Percentiles rank a stretch among this genome's conserved stretches.
Evolutionary conservation across 805 yeast genomes (phyloP).

Genomic region (Kluyveromyces lactis): DNA sequence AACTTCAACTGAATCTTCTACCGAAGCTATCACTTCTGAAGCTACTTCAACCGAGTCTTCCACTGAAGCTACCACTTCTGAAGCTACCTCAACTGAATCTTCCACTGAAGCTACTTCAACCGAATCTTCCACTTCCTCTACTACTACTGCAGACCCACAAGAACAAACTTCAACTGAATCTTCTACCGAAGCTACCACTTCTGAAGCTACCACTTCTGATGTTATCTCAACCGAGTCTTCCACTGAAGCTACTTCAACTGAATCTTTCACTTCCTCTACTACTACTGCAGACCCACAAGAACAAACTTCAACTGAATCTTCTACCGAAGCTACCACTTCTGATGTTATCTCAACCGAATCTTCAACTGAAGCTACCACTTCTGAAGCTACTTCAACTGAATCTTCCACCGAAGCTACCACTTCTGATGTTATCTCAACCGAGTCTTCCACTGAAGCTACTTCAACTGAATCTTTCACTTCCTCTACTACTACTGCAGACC

Average conservation of each 20-base stretch:
- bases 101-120: background rate
- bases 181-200: background rate
- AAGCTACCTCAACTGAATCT: background rate
- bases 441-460: no score
- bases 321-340: background rate
- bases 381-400: constrained; percentile 1
- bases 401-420: background rate
- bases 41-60: no score
- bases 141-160: background rate
- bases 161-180: background rate
- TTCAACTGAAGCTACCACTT: background rate
- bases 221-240: no score
- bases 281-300: no score
- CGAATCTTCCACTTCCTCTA: background rate
- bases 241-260: no score
- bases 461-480: no score
- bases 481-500: no score
- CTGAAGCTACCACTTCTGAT: background rate
- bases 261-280: no score
- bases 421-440: no score
- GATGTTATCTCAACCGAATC: background rate
- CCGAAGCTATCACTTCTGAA: background rate
- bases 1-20: background rate
- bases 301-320: background rate
- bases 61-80: background rate